A percentile compares a stretch with the other conserved stretches of the same genome.
These are phyloP conservation scores for Malus sylvestris DNA, from an alignment of 306 rosid species.

Conservation along the genomic window DNA sequence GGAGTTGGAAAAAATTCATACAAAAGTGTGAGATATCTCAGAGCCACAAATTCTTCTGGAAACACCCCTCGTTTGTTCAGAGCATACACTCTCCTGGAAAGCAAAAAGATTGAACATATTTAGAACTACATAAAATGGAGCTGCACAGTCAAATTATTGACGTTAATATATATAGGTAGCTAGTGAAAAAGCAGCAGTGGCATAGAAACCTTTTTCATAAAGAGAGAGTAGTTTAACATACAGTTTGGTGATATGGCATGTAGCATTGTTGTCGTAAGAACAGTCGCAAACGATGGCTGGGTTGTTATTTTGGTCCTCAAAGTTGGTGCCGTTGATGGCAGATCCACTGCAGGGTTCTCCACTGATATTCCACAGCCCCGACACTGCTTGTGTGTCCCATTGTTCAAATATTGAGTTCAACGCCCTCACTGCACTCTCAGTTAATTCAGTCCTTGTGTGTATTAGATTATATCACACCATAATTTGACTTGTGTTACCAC, in stretches of 20 bases:
- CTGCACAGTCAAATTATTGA: no score
- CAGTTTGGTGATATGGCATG: constrained; percentile 25
- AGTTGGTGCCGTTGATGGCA: background rate
- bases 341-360: constrained; percentile 27
- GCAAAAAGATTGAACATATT: background rate
- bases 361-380: constrained; percentile 15
- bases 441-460: background rate
- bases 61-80: background rate
- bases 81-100: constrained; percentile 16
- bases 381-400: constrained; percentile 1
- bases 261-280: background rate
- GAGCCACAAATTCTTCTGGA: constrained; percentile 11
- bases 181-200: background rate
- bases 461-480: background rate
- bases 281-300: constrained; percentile 15
- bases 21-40: constrained; percentile 10
- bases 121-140: background rate
- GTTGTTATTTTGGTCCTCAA: background rate
- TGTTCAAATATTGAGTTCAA: constrained; percentile 19
- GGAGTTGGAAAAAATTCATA: background rate
- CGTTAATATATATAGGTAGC: background rate
- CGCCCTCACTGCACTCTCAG: constrained; percentile 11
- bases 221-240: background rate
- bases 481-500: background rate
- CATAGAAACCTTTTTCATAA: background rate